Evolutionary conservation across 805 yeast species (phyloP).

Genomic region (Wickerhamomyces bisporus): DNA sequence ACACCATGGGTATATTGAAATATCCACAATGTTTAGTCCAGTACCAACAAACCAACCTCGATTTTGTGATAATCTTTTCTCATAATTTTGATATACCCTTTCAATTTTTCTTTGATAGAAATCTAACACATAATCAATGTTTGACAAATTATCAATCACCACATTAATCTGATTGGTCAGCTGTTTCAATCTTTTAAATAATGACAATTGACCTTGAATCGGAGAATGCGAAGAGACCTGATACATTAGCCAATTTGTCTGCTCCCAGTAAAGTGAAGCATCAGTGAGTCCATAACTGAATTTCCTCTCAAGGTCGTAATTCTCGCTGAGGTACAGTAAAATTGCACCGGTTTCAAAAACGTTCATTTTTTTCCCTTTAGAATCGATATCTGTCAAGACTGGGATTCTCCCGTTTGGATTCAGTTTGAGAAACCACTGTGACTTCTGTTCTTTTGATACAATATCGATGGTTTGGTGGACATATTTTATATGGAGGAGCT

Average conservation of each 20-base stretch:
- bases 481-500: slow-evolving; percentile 11
- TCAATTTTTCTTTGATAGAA: too few species aligned
- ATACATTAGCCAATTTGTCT: slow-evolving; percentile 45
- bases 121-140: too few species aligned
- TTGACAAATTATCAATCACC: too few species aligned
- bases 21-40: slow-evolving; percentile 6
- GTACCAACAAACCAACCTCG: slow-evolving; percentile 6
- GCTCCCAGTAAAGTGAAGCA: slow-evolving; percentile 39
- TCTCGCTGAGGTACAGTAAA: slow-evolving; percentile 46
- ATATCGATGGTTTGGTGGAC: slow-evolving; percentile 33
- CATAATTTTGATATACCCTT: too few species aligned
- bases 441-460: slow-evolving; percentile 37
- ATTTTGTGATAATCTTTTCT: slow-evolving; percentile 1
- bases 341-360: slow-evolving; percentile 54
- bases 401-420: slow-evolving; percentile 59
- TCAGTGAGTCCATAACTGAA: slow-evolving; percentile 24
- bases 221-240: slow-evolving; percentile 54
- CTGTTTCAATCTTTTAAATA: not conserved
- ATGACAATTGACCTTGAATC: slow-evolving; percentile 46
- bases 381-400: too few species aligned
- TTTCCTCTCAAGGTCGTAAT: slow-evolving; percentile 45
- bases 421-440: slow-evolving; percentile 44
- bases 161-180: not conserved
- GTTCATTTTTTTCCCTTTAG: slow-evolving; percentile 33
- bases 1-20: slow-evolving; percentile 6